Base-by-base conservation (phyloP, 768 basidiomycete species). In the Pleurotus platypus region DNA sequence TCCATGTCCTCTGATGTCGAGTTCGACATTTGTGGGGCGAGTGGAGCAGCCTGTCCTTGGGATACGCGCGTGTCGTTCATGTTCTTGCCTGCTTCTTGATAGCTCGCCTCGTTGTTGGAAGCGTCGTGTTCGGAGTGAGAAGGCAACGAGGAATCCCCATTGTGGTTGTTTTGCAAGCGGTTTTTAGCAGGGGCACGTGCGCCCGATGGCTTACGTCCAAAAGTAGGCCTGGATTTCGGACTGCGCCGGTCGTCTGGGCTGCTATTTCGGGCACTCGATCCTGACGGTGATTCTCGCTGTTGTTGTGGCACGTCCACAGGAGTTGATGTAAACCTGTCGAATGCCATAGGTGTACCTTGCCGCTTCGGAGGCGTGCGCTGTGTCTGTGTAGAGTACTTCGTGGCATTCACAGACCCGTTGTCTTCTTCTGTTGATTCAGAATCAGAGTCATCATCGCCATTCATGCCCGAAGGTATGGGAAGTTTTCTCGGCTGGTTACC, bases 131-230 rank as follows among this genome's bases (percentile, higher is more conserved):
- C 51, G 51, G 39, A 40, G 51, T 54, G 51, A 20, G 51, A 54
- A 54, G 51, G 51, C 39, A 54, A 54, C 51, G 51, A 54, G 51
- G 51, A 24, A 54, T 54, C 51, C 35, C 51, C 51, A 54, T 54
- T 54, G 42, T 54, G 51, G 42, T 54, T 37, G 51, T 40, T 54
- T 42, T 54, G 51, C 51, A 54, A 54, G 51, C 51, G 51, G 20
- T 54, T 54, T 54, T 54, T 54, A 49, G 13, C 78, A 57, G 76
- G 82, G 48, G 86, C 90, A 85, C 90, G 90, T 85, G 90, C 90
- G 49, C 90, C 90, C 30, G 88, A 86, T 18, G 90, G 90, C 65
- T 88, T 90, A 71, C 88, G 85, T 71, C 86, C 85, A 47, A 77
- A 66, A 53, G 63, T 75, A 65, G 69, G 71, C 63, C 78, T 73